Conservation (phyloP, 208 protist genomes). For the Wallacemonas sp. region DNA sequence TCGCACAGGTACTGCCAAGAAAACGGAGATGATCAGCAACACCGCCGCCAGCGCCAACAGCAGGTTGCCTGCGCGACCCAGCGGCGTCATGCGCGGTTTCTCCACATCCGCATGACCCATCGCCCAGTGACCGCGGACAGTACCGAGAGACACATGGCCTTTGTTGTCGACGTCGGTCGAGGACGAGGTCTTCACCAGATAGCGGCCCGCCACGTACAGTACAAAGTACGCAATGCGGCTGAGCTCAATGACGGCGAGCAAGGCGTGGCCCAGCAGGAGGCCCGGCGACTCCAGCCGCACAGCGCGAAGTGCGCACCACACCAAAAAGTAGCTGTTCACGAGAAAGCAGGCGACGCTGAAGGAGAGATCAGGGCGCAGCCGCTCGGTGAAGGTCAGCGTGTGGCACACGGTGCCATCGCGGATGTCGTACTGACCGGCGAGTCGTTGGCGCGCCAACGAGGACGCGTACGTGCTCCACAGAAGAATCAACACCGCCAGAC, state of each 20-base stretch:
- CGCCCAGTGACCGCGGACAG: not conserved
- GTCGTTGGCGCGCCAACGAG: slow-evolving; percentile 14
- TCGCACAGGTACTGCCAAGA: slow-evolving; percentile 28
- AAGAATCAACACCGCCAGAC: slow-evolving; percentile 19
- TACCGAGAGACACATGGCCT: too few relatives aligned
- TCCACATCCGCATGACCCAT: not conserved
- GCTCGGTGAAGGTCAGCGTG: slow-evolving; percentile 25
- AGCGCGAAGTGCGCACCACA: slow-evolving; percentile 49
- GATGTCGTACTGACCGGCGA: slow-evolving; percentile 16
- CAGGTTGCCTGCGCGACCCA: not conserved
- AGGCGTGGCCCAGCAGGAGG: slow-evolving; percentile 45
- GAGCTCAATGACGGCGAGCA: slow-evolving; percentile 47
- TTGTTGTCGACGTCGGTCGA: too few relatives aligned
- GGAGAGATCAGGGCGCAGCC: slow-evolving; percentile 35
- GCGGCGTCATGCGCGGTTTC: not conserved
- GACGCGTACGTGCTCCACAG: slow-evolving; percentile 4
- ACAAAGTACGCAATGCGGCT: slow-evolving; percentile 49
- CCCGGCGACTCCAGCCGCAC: slow-evolving; percentile 59
- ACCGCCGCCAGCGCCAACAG: slow-evolving; percentile 18
- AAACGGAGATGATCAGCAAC: slow-evolving; percentile 21
- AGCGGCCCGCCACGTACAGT: slow-evolving; percentile 22
- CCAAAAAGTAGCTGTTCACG: slow-evolving; percentile 41
- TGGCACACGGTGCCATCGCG: slow-evolving; percentile 52
- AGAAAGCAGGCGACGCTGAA: slow-evolving; percentile 54
- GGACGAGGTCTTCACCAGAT: slow-evolving; percentile 11